Evolutionary conservation across 345 rosid species (phyloP).

Genomic region (Gossypium raimondii): DNA sequence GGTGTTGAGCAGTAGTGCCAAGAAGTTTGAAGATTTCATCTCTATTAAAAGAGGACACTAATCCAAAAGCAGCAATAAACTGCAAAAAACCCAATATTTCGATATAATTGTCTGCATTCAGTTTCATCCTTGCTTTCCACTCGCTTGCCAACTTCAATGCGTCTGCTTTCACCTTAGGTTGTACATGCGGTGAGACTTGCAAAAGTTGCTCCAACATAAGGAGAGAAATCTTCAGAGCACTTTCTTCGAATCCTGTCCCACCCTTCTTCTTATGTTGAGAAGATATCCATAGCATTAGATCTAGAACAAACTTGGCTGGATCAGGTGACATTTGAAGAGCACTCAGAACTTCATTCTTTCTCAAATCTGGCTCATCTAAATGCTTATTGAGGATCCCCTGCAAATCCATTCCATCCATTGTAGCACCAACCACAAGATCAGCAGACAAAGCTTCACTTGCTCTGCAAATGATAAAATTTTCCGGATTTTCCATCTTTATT

Average conservation of each 20-base stretch:
- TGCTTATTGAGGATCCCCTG: background rate
- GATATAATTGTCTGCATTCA: constrained; percentile 15
- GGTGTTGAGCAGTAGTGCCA: constrained; percentile 19
- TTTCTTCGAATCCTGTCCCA: constrained; percentile 20
- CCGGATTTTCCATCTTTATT: constrained; percentile 5
- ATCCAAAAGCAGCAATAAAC: constrained; percentile 37
- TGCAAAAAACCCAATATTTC: constrained; percentile 37
- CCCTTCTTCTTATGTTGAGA: constrained; percentile 10
- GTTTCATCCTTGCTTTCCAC: constrained; percentile 35
- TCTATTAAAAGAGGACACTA: constrained; percentile 26
- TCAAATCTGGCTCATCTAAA: constrained; percentile 18
- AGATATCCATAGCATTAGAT: constrained; percentile 22
- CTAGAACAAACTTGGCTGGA: constrained; percentile 36
- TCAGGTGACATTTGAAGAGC: constrained; percentile 26
- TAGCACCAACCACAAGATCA: background rate
- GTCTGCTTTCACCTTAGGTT: constrained; percentile 24
- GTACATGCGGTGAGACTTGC: constrained; percentile 21
- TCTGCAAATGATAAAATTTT: background rate
- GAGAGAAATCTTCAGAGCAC: constrained; percentile 9
- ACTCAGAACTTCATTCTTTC: constrained; percentile 17
- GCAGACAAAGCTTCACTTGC: background rate
- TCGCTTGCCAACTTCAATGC: constrained; percentile 25
- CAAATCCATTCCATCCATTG: constrained; percentile 10
- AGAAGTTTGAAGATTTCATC: constrained; percentile 31
- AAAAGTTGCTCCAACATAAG: constrained; percentile 33